Percentiles rank a stretch among this genome's conserved stretches.
Evolutionary conservation across 257 asterid species (phyloP).

Genomic region (Lantana camara): DNA sequence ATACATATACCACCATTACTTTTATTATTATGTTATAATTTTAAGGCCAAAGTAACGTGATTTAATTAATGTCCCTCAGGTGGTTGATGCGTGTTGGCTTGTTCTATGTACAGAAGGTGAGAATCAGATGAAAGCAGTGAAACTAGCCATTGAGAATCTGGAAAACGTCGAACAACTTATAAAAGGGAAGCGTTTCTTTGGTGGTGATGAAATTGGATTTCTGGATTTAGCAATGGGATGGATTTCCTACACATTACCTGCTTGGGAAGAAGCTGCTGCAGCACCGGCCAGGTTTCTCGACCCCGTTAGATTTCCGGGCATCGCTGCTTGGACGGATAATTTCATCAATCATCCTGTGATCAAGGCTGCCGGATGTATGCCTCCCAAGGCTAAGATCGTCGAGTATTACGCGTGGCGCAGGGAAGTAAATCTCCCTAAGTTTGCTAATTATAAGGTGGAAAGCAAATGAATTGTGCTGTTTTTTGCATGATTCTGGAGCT

Average conservation of each 20-base stretch:
- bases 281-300: constrained; percentile 37
- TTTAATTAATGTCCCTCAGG: no score
- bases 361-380: constrained; percentile 28
- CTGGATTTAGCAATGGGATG: constrained; percentile 43
- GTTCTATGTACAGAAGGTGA: constrained; percentile 35
- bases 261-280: constrained; percentile 42
- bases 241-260: constrained; percentile 33
- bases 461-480: no score
- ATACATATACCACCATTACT: no score
- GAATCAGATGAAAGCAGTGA: constrained; percentile 33
- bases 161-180: constrained; percentile 36
- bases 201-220: constrained; percentile 45
- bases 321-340: constrained; percentile 22
- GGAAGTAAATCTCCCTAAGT: neutral
- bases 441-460: neutral
- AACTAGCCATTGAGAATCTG: constrained; percentile 26
- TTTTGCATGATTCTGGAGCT: no score
- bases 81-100: constrained; percentile 4
- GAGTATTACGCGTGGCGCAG: constrained; percentile 26
- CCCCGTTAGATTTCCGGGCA: constrained; percentile 23
- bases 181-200: constrained; percentile 38
- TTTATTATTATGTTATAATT: no score
- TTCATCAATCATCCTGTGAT: constrained; percentile 27
- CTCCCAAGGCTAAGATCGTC: constrained; percentile 22
- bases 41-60: no score